These are phyloP conservation scores for Lactarius hatsudake DNA, from an alignment of 768 basidiomycete species.

Conservation along the genomic window DNA sequence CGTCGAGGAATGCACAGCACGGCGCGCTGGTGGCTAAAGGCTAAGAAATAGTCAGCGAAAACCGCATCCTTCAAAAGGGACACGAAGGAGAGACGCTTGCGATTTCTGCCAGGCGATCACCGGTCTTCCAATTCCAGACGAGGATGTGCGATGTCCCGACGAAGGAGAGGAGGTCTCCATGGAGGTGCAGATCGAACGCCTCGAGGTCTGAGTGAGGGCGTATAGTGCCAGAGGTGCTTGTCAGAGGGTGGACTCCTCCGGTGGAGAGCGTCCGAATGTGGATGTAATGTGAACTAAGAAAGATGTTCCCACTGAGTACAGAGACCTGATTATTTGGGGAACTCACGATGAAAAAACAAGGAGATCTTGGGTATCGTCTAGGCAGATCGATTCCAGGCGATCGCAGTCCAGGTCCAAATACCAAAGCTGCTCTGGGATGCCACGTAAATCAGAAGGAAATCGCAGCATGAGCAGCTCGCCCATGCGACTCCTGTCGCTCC, in stretches of 20 bases:
- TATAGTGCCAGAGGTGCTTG: conserved; percentile 7
- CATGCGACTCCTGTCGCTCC: background rate
- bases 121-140: conserved; percentile 14
- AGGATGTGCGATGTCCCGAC: background rate
- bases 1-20: conserved; percentile 7
- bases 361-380: conserved; percentile 16
- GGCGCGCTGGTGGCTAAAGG: background rate
- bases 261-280: conserved; percentile 15
- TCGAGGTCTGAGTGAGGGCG: background rate
- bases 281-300: background rate
- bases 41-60: background rate
- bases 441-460: conserved; percentile 13
- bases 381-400: background rate
- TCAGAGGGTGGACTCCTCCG: conserved; percentile 11
- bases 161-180: background rate
- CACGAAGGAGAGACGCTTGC: background rate
- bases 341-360: conserved; percentile 7
- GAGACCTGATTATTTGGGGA: background rate
- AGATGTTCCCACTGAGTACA: background rate
- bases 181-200: background rate
- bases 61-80: background rate
- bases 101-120: background rate
- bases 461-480: conserved; percentile 6
- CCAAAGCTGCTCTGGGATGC: conserved; percentile 5
- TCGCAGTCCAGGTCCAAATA: background rate